phyloP scores from a whole-genome alignment of 2,329 filamentous ascomycete genomes.

The Talaromyces funiculosus region DNA sequence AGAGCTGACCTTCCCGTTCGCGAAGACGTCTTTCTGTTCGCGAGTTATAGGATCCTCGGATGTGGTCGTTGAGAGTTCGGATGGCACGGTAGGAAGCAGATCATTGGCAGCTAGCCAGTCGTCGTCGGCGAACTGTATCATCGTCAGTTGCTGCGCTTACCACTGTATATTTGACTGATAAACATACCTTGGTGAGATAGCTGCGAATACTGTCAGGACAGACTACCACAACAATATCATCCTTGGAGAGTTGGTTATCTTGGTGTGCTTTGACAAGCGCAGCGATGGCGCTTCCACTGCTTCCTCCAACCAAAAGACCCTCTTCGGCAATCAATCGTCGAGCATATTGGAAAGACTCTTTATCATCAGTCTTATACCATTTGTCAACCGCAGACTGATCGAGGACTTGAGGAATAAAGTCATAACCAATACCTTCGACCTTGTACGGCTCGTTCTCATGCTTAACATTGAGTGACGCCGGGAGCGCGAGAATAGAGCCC shows the following conservation, averaged over 20 bases:
- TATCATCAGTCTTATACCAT: slow-evolving; percentile 98
- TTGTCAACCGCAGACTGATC: slow-evolving; percentile 74
- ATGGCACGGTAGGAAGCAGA: slow-evolving; percentile 63
- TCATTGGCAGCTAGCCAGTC: slow-evolving; percentile 98
- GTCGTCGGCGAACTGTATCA: slow-evolving; percentile 75
- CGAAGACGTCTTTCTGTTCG: slow-evolving; percentile 61
- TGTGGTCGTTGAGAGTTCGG: slow-evolving; percentile 31
- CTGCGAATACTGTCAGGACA: slow-evolving; percentile 94
- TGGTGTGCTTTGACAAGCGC: slow-evolving; percentile 71
- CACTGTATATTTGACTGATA: background rate
- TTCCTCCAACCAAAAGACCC: slow-evolving; percentile 86
- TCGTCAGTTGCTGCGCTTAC: slow-evolving; percentile 10
- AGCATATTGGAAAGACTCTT: slow-evolving; percentile 85
- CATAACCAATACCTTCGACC: slow-evolving; percentile 97
- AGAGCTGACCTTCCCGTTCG: slow-evolving; percentile 69
- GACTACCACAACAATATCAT: slow-evolving; percentile 84
- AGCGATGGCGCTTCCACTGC: slow-evolving; percentile 85
- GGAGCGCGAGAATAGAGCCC: slow-evolving; percentile 83
- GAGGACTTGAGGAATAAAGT: slow-evolving; percentile 93
- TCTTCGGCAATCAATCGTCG: slow-evolving; percentile 88
- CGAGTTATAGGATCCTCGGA: slow-evolving; percentile 30
- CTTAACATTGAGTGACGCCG: slow-evolving; percentile 71
- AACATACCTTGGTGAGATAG: slow-evolving; percentile 75
- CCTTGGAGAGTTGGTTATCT: slow-evolving; percentile 70
- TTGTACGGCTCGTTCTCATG: slow-evolving; percentile 84